These are phyloP conservation scores for Lactarius hengduanensis DNA, from an alignment of 768 basidiomycete species.

Conservation along the genomic window DNA sequence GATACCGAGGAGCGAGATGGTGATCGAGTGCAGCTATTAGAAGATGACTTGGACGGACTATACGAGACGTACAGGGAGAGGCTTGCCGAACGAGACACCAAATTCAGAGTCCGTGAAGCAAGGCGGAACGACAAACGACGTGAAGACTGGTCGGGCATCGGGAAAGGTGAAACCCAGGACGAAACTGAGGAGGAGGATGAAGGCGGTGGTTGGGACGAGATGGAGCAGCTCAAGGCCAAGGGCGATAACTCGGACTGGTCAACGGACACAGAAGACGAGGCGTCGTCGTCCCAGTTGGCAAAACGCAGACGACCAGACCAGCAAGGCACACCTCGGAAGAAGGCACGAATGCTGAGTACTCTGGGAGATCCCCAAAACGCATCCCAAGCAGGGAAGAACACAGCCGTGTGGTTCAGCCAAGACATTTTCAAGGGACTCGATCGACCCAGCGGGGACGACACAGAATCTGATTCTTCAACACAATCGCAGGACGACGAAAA, in stretches of 20 bases:
- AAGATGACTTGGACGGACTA: slow-evolving; percentile 83
- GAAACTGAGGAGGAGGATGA: slow-evolving; percentile 39
- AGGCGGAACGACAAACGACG: slow-evolving; percentile 68
- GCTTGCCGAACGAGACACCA: slow-evolving; percentile 80
- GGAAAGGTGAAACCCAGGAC: slow-evolving; percentile 37
- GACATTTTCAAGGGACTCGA: slow-evolving; percentile 74
- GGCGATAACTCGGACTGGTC: slow-evolving; percentile 45
- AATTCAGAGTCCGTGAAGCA: slow-evolving; percentile 80
- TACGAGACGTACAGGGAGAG: slow-evolving; percentile 86
- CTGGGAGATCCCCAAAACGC: slow-evolving; percentile 41
- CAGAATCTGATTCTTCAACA: slow-evolving; percentile 30
- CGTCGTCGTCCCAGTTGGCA: slow-evolving; percentile 26
- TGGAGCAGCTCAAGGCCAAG: slow-evolving; percentile 54
- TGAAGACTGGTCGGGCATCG: slow-evolving; percentile 82
- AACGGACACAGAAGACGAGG: slow-evolving; percentile 47
- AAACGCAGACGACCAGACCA: slow-evolving; percentile 45
- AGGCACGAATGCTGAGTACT: slow-evolving; percentile 50
- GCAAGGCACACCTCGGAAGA: slow-evolving; percentile 43
- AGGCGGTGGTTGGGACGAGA: slow-evolving; percentile 69
- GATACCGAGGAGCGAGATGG: slow-evolving; percentile 72
- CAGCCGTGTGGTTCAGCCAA: slow-evolving; percentile 95
- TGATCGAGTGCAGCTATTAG: slow-evolving; percentile 58
- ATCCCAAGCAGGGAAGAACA: slow-evolving; percentile 48
- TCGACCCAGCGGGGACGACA: slow-evolving; percentile 40
- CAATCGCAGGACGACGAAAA: slow-evolving; percentile 10